Percentiles rank a stretch among this genome's conserved stretches.
Conservation (phyloP, 106 monocot genomes). For the Allium fistulosum region DNA sequence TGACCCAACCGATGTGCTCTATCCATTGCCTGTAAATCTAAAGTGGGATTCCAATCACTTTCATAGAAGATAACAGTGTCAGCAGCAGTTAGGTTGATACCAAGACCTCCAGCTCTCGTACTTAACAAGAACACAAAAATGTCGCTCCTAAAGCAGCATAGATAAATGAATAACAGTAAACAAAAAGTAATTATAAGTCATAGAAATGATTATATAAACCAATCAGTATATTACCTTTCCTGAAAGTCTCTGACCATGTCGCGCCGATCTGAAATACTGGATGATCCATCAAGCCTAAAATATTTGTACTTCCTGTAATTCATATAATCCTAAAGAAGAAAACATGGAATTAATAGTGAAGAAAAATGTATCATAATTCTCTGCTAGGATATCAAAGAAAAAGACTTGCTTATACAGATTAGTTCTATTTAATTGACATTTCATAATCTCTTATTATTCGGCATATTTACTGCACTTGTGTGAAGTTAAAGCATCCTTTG, state of each 20-base stretch:
- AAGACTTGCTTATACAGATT: too few species aligned
- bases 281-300: conserved; percentile 95
- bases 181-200: neutral
- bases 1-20: conserved; percentile 95
- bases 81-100: conserved; percentile 96
- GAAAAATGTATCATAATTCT: too few species aligned
- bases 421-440: too few species aligned
- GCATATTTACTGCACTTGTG: too few species aligned
- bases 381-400: too few species aligned
- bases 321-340: conserved; percentile 87
- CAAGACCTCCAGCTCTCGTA: conserved; percentile 97
- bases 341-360: neutral
- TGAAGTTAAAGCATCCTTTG: too few species aligned
- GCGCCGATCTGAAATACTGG: conserved; percentile 75
- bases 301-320: conserved; percentile 98
- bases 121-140: conserved; percentile 98
- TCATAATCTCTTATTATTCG: too few species aligned
- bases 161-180: conserved; percentile 1
- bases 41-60: conserved; percentile 96
- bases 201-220: neutral
- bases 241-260: conserved; percentile 99
- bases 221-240: conserved; percentile 28
- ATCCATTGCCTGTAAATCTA: conserved; percentile 98
- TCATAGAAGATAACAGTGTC: conserved; percentile 99
- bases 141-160: conserved; percentile 48